Evolutionary conservation across 176 grass and related monocot genomes (phyloP), one percentile per base, ranked within the genome.

Genomic region (Aegilops umbellulata): DNA sequence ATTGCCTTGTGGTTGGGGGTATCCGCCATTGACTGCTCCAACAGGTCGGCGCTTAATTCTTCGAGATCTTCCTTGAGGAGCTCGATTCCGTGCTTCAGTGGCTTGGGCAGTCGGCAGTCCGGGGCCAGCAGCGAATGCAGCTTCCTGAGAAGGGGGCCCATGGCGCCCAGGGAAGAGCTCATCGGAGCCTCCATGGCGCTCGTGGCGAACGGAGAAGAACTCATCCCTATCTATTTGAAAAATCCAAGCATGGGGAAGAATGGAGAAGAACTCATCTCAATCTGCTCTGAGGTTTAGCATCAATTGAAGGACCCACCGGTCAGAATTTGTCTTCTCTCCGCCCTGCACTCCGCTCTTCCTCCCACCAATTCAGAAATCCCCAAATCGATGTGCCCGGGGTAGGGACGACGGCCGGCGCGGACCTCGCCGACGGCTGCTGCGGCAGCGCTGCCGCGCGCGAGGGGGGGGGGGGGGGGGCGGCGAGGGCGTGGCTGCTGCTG

Each of bases 91-190:
- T 26, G n/a, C 77, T 64, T 80, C 10, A 80, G n/a, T 23, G 15
- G 14, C 35, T 19, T 41, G 38, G 77, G 55, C 36, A 63, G 58
- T 7, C 58, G 22, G 58, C 0, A 1, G 30, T 42, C 35, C 22
- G 34, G n/a, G 10, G 1, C 3, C n/a, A 27, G 22, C 13, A 80
- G 77, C 3, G 7, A 10, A 26, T 80, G 7, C 4, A 80, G 58
- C 60, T 80, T 80, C 77, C 77, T 39, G 7, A 80, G 77, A 19
- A 80, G 58, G 6, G 77, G 77, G 8, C 35, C 74, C 74, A 55
- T 76, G 41, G 74, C 74, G 16, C 74, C 74, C 16, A 76, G 25
- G 26, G 44, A 76, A 24, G 26, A 76, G 19, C 73, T 76, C 73
- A 46, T 9, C 26, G 77, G 55, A 42, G 77, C 57, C 5, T 79